phyloP scores from a whole-genome alignment of 805 yeast genomes.

The Candida ficus region DNA sequence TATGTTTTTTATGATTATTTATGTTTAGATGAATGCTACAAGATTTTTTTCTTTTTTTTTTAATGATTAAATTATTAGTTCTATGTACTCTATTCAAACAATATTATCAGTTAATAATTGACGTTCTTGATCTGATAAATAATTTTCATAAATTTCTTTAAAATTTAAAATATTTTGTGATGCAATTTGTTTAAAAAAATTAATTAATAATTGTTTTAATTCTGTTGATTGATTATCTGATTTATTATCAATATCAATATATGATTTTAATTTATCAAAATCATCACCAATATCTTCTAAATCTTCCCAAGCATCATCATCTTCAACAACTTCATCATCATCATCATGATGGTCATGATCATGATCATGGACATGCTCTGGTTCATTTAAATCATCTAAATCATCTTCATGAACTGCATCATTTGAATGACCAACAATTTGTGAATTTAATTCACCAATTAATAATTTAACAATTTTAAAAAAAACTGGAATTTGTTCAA shows the following conservation, averaged over 20 bases:
- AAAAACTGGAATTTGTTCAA: slow-evolving; percentile 61
- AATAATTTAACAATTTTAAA: slow-evolving; percentile 70
- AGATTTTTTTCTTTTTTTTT: not conserved
- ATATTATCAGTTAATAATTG: slow-evolving; percentile 45
- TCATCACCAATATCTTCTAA: slow-evolving; percentile 62
- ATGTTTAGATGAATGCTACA: too few relatives aligned
- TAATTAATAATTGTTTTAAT: slow-evolving; percentile 34
- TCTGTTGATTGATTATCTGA: slow-evolving; percentile 17
- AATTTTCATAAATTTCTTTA: slow-evolving; percentile 41
- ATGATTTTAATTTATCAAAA: slow-evolving; percentile 57
- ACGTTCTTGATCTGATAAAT: slow-evolving; percentile 48
- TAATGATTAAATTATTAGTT: not conserved
- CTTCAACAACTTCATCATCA: slow-evolving; percentile 62
- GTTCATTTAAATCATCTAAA: slow-evolving; percentile 53
- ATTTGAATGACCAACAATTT: slow-evolving; percentile 27
- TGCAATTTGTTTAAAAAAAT: slow-evolving; percentile 54
- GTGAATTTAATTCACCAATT: slow-evolving; percentile 63
- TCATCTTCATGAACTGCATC: slow-evolving; percentile 46
- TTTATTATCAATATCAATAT: slow-evolving; percentile 37
- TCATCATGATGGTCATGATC: slow-evolving; percentile 36
- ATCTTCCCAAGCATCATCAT: slow-evolving; percentile 70
- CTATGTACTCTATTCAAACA: too few relatives aligned
- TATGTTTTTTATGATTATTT: not conserved
- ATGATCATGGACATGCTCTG: slow-evolving; percentile 26
- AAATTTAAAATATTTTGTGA: slow-evolving; percentile 44